Evolutionary conservation across 2,329 filamentous ascomycete species (phyloP).

Genomic region (Tolypocladium nubicola): DNA sequence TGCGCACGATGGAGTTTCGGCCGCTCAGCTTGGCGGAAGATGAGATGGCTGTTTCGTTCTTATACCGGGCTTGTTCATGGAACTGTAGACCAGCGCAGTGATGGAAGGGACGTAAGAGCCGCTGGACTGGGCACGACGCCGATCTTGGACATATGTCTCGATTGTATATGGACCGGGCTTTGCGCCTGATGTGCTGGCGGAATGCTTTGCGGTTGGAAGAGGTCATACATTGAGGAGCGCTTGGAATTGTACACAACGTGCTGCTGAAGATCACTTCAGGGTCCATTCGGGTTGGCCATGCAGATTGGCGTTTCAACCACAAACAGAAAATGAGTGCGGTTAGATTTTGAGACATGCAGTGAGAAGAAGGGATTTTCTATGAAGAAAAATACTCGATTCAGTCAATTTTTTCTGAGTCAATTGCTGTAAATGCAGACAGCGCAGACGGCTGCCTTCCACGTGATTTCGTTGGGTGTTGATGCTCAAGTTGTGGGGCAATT

Average conservation of each 20-base stretch:
- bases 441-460: not conserved
- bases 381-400: not conserved
- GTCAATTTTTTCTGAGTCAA: not conserved
- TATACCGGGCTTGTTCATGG: conserved; percentile 40
- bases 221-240: not conserved
- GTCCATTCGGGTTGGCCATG: not conserved
- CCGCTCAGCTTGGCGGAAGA: conserved; percentile 19
- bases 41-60: conserved; percentile 33
- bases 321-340: not conserved
- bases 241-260: not conserved
- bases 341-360: not conserved
- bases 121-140: not conserved
- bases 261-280: not conserved
- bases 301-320: not conserved
- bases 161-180: not conserved
- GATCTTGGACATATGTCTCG: not conserved
- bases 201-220: not conserved
- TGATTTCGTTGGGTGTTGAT: not conserved
- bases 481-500: not conserved
- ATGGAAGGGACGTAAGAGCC: not conserved
- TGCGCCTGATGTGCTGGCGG: not conserved
- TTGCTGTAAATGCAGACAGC: not conserved
- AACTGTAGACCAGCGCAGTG: conserved; percentile 31
- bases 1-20: conserved; percentile 6
- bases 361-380: not conserved